Conservation (phyloP, 257 asterid genomes). For the Gentiana macrophylla region DNA sequence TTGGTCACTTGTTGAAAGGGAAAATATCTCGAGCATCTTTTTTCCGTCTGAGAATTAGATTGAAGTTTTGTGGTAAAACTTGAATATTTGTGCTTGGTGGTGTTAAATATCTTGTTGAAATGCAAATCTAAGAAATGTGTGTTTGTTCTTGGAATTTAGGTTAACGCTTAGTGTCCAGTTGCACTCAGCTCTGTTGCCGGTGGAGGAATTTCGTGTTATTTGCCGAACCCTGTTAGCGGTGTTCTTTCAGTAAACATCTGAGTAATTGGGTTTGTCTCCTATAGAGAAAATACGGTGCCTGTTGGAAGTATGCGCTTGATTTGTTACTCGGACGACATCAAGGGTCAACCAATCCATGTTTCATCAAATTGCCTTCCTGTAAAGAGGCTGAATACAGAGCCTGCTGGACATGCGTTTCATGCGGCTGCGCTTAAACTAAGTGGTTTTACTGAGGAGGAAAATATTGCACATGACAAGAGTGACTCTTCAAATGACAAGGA, state of each 20-base stretch:
- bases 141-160: constrained; percentile 2
- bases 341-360: constrained; percentile 54
- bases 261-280: background rate
- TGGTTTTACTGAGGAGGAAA: constrained; percentile 50
- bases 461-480: constrained; percentile 22
- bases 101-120: background rate
- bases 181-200: background rate
- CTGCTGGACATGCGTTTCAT: constrained; percentile 93
- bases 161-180: background rate
- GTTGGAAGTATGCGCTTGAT: constrained; percentile 36
- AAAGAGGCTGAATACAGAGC: constrained; percentile 53
- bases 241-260: background rate
- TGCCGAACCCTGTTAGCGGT: background rate
- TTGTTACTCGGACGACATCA: constrained; percentile 52
- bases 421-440: constrained; percentile 61
- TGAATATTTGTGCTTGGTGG: no score
- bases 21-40: no score
- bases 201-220: background rate
- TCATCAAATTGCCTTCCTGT: constrained; percentile 63
- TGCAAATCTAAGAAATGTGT: background rate
- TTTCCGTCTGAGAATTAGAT: no score
- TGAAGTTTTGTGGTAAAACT: background rate
- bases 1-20: no score
- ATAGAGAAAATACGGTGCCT: constrained; percentile 20
- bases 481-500: constrained; percentile 44